Percentiles rank a stretch among this genome's conserved stretches.
phyloP scores from a whole-genome alignment of 371 early-diverging fungal genomes.

The Mucor plumbeus region DNA sequence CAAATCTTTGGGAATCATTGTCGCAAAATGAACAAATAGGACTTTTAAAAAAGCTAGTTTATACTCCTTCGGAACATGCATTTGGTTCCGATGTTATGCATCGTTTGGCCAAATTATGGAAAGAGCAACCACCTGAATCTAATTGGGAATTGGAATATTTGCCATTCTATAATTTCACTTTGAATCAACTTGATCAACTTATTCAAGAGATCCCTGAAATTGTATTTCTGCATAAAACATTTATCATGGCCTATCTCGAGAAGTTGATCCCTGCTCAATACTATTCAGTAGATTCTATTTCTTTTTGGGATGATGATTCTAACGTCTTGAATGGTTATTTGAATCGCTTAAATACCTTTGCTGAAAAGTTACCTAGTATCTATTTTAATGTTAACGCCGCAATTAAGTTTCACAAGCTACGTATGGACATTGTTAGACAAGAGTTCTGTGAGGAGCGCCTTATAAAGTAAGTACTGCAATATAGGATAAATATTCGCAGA shows the following conservation, averaged over 20 bases:
- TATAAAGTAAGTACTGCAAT: constrained; percentile 23
- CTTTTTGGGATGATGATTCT: constrained; percentile 38
- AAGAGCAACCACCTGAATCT: background rate
- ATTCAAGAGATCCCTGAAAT: constrained; percentile 17
- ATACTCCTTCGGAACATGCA: constrained; percentile 13
- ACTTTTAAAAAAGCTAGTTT: constrained; percentile 9
- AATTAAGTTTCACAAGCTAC: constrained; percentile 29
- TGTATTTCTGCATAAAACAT: constrained; percentile 12
- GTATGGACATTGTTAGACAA: constrained; percentile 30
- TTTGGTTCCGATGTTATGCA: constrained; percentile 19
- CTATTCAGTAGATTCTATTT: background rate
- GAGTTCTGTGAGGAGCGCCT: constrained; percentile 26
- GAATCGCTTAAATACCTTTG: constrained; percentile 23
- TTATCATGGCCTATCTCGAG: constrained; percentile 25
- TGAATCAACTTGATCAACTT: constrained; percentile 26
- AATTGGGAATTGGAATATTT: background rate
- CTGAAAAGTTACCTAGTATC: constrained; percentile 21
- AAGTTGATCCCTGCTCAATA: constrained; percentile 31
- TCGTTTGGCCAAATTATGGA: constrained; percentile 14
- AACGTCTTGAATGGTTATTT: constrained; percentile 26
- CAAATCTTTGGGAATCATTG: background rate
- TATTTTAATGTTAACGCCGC: constrained; percentile 28
- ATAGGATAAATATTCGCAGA: too few relatives aligned
- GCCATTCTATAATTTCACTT: constrained; percentile 22
- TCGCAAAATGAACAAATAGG: background rate